phyloP scores from a whole-genome alignment of 1,139 yeast species.

The Saccharomyces hybrid region DNA sequence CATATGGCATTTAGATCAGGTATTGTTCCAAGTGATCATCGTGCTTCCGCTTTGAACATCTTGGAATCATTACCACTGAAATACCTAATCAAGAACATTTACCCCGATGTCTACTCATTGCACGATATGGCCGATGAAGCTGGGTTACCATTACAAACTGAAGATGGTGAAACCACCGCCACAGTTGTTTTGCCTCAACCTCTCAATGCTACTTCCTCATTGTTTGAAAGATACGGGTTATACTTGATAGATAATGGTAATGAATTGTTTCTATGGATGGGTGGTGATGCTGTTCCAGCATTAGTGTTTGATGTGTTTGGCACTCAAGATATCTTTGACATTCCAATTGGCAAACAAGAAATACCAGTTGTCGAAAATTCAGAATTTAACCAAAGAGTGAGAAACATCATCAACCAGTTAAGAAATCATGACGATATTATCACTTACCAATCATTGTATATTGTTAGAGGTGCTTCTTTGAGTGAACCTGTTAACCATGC shows the following conservation, averaged over 20 bases:
- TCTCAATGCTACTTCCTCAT: constrained; percentile 65
- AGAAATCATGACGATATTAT: constrained; percentile 72
- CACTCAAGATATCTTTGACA: constrained; percentile 51
- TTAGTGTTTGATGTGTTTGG: constrained; percentile 84
- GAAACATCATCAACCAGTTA: constrained; percentile 70
- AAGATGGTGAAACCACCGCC: constrained; percentile 34
- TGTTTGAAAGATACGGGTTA: constrained; percentile 77
- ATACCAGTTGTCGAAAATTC: constrained; percentile 71
- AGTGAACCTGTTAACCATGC: constrained; percentile 56
- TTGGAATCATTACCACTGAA: constrained; percentile 75
- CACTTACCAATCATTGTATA: constrained; percentile 72
- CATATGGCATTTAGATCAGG: constrained; percentile 81
- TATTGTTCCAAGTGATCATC: constrained; percentile 82
- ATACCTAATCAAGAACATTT: constrained; percentile 68
- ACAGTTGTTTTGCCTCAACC: constrained; percentile 77
- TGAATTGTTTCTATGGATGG: constrained; percentile 84
- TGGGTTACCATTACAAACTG: constrained; percentile 57
- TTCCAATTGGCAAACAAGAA: constrained; percentile 78
- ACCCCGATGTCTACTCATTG: constrained; percentile 79
- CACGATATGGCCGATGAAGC: constrained; percentile 90
- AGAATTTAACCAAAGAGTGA: constrained; percentile 71
- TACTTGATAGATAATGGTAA: constrained; percentile 83
- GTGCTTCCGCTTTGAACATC: constrained; percentile 81
- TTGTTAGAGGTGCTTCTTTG: constrained; percentile 79
- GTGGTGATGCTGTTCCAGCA: constrained; percentile 91